phyloP scores from a whole-genome alignment of 805 yeast species.

The Maudiozyma serrabonitensis region DNA sequence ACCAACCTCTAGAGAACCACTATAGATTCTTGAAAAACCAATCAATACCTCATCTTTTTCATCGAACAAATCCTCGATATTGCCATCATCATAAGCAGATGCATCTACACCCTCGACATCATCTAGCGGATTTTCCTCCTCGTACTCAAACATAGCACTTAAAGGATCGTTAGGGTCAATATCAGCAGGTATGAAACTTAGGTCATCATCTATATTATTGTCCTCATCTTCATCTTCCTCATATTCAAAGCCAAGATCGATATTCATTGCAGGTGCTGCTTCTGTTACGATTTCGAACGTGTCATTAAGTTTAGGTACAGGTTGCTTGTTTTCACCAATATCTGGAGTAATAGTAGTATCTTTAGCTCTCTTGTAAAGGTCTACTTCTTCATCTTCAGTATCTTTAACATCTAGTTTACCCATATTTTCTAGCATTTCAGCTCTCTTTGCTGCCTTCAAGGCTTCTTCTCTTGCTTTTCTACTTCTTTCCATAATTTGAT shows the following conservation, averaged over 20 bases:
- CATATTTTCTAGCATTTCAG: conserved; percentile 29
- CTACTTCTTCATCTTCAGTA: conserved; percentile 7
- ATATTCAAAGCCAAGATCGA: conserved; percentile 20
- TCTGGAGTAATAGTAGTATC: conserved; percentile 24
- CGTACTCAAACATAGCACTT: conserved; percentile 35
- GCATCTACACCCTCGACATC: conserved; percentile 16
- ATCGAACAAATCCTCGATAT: conserved; percentile 38
- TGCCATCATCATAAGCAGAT: conserved; percentile 36
- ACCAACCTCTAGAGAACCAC: conserved; percentile 74
- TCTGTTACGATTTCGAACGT: conserved; percentile 16
- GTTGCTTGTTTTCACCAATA: conserved; percentile 2
- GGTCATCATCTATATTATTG: conserved; percentile 11
- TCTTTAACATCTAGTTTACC: conserved; percentile 11
- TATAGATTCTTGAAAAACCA: conserved; percentile 81
- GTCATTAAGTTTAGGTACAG: conserved; percentile 5
- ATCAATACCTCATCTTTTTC: conserved; percentile 57
- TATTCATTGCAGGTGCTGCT: conserved; percentile 19
- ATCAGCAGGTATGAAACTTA: conserved; percentile 21
- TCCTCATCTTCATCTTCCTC: conserved; percentile 11
- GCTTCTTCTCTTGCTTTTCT: conserved; percentile 59
- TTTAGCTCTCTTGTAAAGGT: conserved; percentile 20
- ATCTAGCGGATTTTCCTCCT: conserved; percentile 46
- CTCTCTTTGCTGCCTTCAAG: conserved; percentile 53
- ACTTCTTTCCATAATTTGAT: conserved; percentile 54
- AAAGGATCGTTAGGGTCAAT: conserved; percentile 32